Percentiles rank a stretch among this genome's conserved stretches.
Conservation (phyloP, 306 rosid species). For the Chamaecrista fasciculata region DNA sequence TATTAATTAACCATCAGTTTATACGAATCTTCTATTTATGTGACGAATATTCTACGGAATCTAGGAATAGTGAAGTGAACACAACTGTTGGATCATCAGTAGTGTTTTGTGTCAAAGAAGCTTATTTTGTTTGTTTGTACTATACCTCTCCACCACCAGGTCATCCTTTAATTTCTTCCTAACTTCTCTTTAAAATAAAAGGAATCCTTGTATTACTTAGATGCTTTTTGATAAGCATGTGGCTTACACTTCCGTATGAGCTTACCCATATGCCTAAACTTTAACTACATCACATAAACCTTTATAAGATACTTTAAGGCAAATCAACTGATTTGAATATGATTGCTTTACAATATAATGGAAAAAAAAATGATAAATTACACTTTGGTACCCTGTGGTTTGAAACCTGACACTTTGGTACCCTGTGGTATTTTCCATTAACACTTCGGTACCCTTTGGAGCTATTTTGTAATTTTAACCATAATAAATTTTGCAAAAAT, state of each 20-base stretch:
- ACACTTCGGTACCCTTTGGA: too few species aligned
- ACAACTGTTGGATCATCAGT: not conserved
- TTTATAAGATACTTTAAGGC: slow-evolving; percentile 18
- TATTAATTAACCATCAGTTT: too few species aligned
- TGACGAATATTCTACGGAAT: slow-evolving; percentile 13
- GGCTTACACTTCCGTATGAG: slow-evolving; percentile 28
- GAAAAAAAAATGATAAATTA: too few species aligned
- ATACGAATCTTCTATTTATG: not conserved
- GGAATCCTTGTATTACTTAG: not conserved
- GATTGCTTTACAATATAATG: slow-evolving; percentile 1
- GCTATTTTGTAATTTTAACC: too few species aligned
- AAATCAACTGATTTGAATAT: slow-evolving; percentile 19
- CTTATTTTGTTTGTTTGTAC: not conserved
- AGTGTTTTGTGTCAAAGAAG: not conserved
- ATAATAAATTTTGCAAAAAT: too few species aligned
- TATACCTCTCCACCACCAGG: not conserved
- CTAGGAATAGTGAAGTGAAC: not conserved
- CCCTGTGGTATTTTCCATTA: too few species aligned
- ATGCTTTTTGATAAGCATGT: slow-evolving; percentile 26
- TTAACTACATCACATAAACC: not conserved
- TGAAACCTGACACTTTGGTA: too few species aligned
- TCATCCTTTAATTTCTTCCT: not conserved
- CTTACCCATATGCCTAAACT: slow-evolving; percentile 11
- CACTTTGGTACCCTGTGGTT: too few species aligned
- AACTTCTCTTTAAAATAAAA: not conserved